These are phyloP conservation scores for Pseudogymnoascus sp. DNA, from an alignment of 2,329 filamentous ascomycete species.

Conservation along the genomic window DNA sequence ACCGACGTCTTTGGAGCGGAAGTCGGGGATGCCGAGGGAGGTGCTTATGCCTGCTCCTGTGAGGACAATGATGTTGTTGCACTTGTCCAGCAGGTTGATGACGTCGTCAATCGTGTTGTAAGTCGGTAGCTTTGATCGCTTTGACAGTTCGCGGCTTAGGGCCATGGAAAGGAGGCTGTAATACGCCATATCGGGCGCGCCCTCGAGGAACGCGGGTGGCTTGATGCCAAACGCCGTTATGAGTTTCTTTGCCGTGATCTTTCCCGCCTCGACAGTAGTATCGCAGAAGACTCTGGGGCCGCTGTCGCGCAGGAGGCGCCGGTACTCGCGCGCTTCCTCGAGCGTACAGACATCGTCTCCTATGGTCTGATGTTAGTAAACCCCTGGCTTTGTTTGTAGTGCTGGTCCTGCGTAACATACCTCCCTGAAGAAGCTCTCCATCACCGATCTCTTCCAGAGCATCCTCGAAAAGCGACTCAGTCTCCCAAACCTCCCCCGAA, in stretches of 20 bases:
- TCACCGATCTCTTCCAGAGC: constrained; percentile 39
- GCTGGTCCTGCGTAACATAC: constrained; percentile 22
- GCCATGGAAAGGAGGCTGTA: constrained; percentile 67
- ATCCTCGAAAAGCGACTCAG: constrained; percentile 39
- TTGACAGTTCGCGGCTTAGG: constrained; percentile 71
- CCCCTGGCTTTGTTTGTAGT: background rate
- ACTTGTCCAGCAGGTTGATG: constrained; percentile 63
- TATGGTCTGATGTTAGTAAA: constrained; percentile 1
- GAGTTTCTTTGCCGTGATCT: constrained; percentile 71
- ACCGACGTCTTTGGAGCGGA: constrained; percentile 85
- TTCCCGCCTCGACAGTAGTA: constrained; percentile 59
- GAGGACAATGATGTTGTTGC: constrained; percentile 82
- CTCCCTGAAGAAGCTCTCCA: constrained; percentile 36
- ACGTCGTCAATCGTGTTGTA: constrained; percentile 88
- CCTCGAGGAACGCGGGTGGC: constrained; percentile 66
- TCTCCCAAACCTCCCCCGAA: constrained; percentile 30
- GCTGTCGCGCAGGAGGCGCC: constrained; percentile 62
- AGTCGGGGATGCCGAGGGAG: constrained; percentile 92
- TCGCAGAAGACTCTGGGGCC: constrained; percentile 73
- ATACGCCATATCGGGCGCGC: constrained; percentile 64
- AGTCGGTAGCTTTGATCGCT: constrained; percentile 67
- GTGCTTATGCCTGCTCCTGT: constrained; percentile 96
- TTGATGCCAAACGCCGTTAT: constrained; percentile 78
- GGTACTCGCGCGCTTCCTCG: constrained; percentile 60
- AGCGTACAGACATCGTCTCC: constrained; percentile 43